A percentile compares a stretch with the other conserved stretches of the same genome.
Conservation (phyloP, 2,329 filamentous ascomycete genomes). For the Sporothrix globosa region DNA sequence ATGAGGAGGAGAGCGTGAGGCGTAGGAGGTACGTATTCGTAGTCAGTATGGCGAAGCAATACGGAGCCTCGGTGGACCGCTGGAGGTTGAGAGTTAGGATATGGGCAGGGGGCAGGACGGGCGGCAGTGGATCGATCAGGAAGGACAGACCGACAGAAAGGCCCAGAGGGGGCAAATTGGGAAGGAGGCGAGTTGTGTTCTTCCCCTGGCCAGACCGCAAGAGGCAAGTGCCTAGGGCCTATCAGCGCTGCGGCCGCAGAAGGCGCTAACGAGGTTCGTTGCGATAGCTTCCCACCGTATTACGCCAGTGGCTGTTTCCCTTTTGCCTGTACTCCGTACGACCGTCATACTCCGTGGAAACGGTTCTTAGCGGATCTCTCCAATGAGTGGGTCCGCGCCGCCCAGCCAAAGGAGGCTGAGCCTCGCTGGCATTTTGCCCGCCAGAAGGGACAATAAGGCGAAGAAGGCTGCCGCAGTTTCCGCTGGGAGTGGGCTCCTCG, state of each 20-base stretch:
- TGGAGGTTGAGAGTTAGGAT: not conserved
- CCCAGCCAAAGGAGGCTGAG: slow-evolving; percentile 26
- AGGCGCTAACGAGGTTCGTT: slow-evolving; percentile 14
- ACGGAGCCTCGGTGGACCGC: slow-evolving; percentile 3
- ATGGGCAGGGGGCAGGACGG: slow-evolving; percentile 18
- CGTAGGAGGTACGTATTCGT: not conserved
- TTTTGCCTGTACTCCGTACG: not conserved
- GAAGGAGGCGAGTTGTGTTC: slow-evolving; percentile 5
- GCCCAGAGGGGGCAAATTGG: slow-evolving; percentile 5
- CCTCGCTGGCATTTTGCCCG: slow-evolving; percentile 20
- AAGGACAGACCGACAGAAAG: not conserved
- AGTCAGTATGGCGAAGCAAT: slow-evolving; percentile 14
- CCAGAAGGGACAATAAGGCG: not conserved
- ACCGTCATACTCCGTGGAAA: too few species aligned
- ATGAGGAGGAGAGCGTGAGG: not conserved
- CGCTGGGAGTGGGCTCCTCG: not conserved
- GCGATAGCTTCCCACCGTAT: not conserved
- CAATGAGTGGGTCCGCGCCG: not conserved
- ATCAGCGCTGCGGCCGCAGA: slow-evolving; percentile 14
- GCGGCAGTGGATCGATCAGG: slow-evolving; percentile 3
- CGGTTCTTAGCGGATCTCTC: not conserved
- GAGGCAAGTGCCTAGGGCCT: slow-evolving; percentile 19
- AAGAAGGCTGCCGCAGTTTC: not conserved
- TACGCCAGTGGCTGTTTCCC: not conserved
- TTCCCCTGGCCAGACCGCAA: slow-evolving; percentile 20